Conservation (phyloP, 805 yeast species). For the Blastobotrys mokoenaii region DNA sequence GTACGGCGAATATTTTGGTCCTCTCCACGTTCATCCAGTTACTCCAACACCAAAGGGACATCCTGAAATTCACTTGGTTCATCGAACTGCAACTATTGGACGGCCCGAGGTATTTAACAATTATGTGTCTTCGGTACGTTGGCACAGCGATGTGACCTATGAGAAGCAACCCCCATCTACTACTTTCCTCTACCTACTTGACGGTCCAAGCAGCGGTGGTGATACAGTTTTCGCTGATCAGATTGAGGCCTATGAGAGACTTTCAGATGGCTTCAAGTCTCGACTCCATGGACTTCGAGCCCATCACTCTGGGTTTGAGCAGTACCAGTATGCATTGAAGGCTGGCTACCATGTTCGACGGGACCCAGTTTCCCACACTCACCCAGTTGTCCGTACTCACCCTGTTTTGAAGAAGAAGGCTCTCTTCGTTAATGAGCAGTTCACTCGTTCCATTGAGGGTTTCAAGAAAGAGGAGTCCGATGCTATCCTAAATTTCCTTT, state of each 20-base stretch:
- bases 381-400: constrained; percentile 52
- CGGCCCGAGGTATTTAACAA: constrained; percentile 21
- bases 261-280: constrained; percentile 56
- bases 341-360: constrained; percentile 37
- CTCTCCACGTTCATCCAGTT: constrained; percentile 65
- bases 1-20: constrained; percentile 59
- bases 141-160: constrained; percentile 73
- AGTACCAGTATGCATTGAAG: constrained; percentile 28
- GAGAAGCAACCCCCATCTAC: constrained; percentile 67
- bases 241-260: constrained; percentile 59
- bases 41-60: constrained; percentile 56
- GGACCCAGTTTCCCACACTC: constrained; percentile 40
- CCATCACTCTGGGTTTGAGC: constrained; percentile 57
- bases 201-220: constrained; percentile 58
- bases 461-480: constrained; percentile 62
- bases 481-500: constrained; percentile 36
- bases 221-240: constrained; percentile 74
- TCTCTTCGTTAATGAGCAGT: constrained; percentile 45
- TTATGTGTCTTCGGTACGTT: constrained; percentile 27
- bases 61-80: constrained; percentile 57
- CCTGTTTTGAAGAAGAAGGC: constrained; percentile 55
- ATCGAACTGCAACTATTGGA: constrained; percentile 36
- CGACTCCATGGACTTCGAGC: constrained; percentile 54
- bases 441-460: constrained; percentile 55
- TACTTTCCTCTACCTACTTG: constrained; percentile 57